Base-by-base conservation (phyloP, 1,284 basidiomycete genomes). In the Trichosporon faecale region DNA sequence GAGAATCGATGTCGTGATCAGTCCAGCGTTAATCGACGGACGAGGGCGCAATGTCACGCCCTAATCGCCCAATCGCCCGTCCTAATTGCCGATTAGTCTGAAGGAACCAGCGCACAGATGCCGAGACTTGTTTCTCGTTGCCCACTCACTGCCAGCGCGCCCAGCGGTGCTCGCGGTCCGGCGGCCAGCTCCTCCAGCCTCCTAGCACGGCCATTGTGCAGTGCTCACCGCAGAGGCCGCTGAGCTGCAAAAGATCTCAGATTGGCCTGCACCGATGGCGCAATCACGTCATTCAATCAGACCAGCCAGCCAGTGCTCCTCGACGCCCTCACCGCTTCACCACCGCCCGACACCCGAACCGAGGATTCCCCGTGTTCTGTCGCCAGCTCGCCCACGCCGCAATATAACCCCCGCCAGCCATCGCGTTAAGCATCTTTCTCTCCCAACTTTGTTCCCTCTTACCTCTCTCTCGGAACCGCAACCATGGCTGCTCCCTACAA, bases 401-500 rank as follows among this genome's bases (percentile, higher is more conserved):
- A 23, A 29, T 61, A 61, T 61, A 61, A 61, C 57, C 52, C 52
- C 57, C 11, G 16, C 29, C 27, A 31, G 16, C 57, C 27, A n/a
- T 23, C n/a, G 3, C 9, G 27, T 61, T 61, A 61, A 61, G 57
- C 64, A 65, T 46, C 64, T 40, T 44, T 44, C 35, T 27, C 37
- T 33, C 33, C 33, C 64, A 44, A 44, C 37, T 46, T 64, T 65
- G 64, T 65, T 65, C 40, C 64, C 64, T 40, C 8, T 16, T n/a
- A 16, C 55, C 25, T 5, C 55, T 25, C 23, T 3, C 8, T 23
- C 55, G 55, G 27, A 29, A 18, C 27, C 55, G 4, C 29, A 61
- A 9, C 29, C 27, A 70, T 70, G 69, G 25, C 66, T 37, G 25
- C 66, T 37, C 8, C 61, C 44, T 61, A 40, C 63, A 68, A 44